phyloP scores from a whole-genome alignment of 2,329 filamentous ascomycete genomes.

The Trichoderma lentiforme region DNA sequence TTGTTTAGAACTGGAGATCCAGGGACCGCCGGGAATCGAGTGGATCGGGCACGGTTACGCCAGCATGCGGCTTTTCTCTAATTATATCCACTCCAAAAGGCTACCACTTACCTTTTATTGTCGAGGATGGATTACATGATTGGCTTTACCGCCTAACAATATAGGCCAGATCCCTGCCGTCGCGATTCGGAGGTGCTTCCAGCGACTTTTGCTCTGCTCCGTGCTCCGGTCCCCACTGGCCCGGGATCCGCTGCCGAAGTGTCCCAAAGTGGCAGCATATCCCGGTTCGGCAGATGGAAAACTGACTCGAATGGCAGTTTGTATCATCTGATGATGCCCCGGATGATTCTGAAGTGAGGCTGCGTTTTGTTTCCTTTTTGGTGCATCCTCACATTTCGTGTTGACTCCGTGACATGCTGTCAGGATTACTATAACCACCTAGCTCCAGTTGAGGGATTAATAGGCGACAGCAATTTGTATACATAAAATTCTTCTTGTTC shows the following conservation, averaged over 20 bases:
- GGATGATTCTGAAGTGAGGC: neutral
- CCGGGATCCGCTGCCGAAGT: neutral
- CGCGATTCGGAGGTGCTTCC: neutral
- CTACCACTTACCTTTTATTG: neutral
- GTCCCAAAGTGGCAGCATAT: slow-evolving; percentile 8
- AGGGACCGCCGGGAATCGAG: neutral
- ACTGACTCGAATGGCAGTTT: neutral
- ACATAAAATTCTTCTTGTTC: neutral
- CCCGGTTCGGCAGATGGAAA: neutral
- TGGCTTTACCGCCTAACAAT: neutral
- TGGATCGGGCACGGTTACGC: neutral
- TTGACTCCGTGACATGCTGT: too few species aligned
- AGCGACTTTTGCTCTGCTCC: neutral
- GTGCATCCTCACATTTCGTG: neutral
- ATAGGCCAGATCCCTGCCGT: neutral
- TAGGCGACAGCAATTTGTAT: neutral
- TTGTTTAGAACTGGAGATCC: neutral
- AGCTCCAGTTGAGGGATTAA: neutral
- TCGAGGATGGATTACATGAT: neutral
- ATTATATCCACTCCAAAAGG: neutral
- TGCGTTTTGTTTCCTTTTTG: neutral
- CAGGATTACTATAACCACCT: too few species aligned
- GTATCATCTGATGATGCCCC: neutral
- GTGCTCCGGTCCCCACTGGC: neutral
- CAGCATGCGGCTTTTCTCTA: neutral